Percentiles rank a stretch among this genome's conserved stretches.
Conservation (phyloP, 805 yeast species). For the Barnettozyma pratensis region DNA sequence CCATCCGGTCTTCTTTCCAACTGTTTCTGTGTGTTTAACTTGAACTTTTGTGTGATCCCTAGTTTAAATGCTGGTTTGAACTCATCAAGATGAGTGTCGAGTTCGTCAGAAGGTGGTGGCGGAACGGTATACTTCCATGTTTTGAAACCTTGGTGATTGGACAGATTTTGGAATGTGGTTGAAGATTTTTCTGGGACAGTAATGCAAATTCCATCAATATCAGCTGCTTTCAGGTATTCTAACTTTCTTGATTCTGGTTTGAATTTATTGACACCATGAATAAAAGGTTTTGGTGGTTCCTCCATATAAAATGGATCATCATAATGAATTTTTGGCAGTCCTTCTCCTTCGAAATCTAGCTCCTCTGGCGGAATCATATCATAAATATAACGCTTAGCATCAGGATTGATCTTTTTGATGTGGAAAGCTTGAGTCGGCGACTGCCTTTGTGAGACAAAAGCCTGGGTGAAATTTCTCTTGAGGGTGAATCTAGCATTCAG, state of each 20-base stretch:
- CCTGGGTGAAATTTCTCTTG: constrained; percentile 10
- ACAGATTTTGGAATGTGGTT: background rate
- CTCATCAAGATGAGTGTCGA: constrained; percentile 18
- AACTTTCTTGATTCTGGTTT: constrained; percentile 37
- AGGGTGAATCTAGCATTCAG: background rate
- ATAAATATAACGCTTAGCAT: constrained; percentile 7
- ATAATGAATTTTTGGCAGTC: constrained; percentile 49
- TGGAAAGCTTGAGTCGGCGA: background rate
- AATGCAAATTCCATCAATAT: constrained; percentile 7
- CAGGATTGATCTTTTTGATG: background rate
- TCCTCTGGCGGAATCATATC: constrained; percentile 11
- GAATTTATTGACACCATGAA: constrained; percentile 65
- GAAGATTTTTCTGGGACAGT: too few species aligned
- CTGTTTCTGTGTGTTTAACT: constrained; percentile 31
- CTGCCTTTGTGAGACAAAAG: constrained; percentile 1
- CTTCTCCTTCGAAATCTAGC: constrained; percentile 40
- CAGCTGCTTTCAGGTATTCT: constrained; percentile 27
- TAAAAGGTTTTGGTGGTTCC: constrained; percentile 44
- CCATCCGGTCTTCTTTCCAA: constrained; percentile 34
- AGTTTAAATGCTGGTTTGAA: constrained; percentile 42
- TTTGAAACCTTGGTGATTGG: background rate
- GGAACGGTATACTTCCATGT: constrained; percentile 41
- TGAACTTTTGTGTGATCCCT: constrained; percentile 37
- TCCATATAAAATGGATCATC: constrained; percentile 60
- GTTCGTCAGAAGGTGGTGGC: constrained; percentile 45